Percentiles rank a stretch among this genome's conserved stretches.
phyloP scores from a whole-genome alignment of 305 asterid species.

The Fraxinus baroniana region DNA sequence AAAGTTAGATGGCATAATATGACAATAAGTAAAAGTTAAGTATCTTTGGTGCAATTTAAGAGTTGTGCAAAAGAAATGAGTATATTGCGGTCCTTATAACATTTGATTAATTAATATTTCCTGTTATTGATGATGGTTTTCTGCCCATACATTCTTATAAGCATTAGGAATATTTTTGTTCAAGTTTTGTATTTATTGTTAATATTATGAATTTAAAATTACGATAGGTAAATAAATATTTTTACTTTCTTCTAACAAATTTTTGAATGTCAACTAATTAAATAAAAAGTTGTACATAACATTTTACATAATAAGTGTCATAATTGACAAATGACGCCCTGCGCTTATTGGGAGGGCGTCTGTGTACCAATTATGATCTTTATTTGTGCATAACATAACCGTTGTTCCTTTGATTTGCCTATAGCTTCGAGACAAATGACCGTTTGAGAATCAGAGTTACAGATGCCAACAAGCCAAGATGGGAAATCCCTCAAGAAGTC shows the following conservation, averaged over 20 bases:
- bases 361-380: too few species aligned
- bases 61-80: neutral
- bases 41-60: neutral
- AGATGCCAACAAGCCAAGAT: slow-evolving; percentile 54
- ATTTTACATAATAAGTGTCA: too few species aligned
- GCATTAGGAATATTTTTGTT: neutral
- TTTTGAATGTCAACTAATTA: neutral
- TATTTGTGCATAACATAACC: too few species aligned
- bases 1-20: neutral
- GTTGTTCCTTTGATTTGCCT: neutral
- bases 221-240: neutral
- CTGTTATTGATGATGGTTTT: neutral
- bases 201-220: neutral
- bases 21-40: neutral
- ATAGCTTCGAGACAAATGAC: slow-evolving; percentile 64
- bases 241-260: neutral
- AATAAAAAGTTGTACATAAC: too few species aligned
- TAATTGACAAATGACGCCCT: too few species aligned
- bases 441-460: slow-evolving; percentile 64
- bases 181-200: neutral
- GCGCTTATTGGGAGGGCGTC: too few species aligned
- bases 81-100: neutral
- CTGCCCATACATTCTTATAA: neutral
- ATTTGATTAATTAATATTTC: neutral
- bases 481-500: slow-evolving; percentile 69